Evolutionary conservation across 306 rosid genomes (phyloP).

Genomic region (barrel medic (Medicago truncatula)): MtrunA17r5.0-ANR NC_053044.1:41395001-41395500

Average conservation of each 20-base stretch:
- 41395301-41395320: conserved; percentile 44
- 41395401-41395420: conserved; percentile 71
- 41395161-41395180: conserved; percentile 82
- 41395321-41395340: conserved; percentile 33
- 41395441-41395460: conserved; percentile 77
- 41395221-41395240: conserved; percentile 93
- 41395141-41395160: conserved; percentile 73
- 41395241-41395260: conserved; percentile 81
- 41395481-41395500: conserved; percentile 34
- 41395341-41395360: conserved; percentile 41
- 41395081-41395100: conserved; percentile 31
- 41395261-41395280: conserved; percentile 87
- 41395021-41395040: conserved; percentile 28
- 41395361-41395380: conserved; percentile 74
- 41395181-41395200: conserved; percentile 71
- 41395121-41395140: conserved; percentile 49
- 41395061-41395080: conserved; percentile 29
- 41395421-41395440: conserved; percentile 97
- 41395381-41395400: conserved; percentile 78
- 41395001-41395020: conserved; percentile 15
- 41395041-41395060: conserved; percentile 34
- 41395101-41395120: conserved; percentile 27
- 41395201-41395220: conserved; percentile 68
- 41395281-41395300: conserved; percentile 71
- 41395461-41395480: conserved; percentile 66